Evolutionary conservation across 2,329 filamentous ascomycete species (phyloP), one percentile per base, ranked within the genome.

Genomic region (Westerdykella sp.): DNA sequence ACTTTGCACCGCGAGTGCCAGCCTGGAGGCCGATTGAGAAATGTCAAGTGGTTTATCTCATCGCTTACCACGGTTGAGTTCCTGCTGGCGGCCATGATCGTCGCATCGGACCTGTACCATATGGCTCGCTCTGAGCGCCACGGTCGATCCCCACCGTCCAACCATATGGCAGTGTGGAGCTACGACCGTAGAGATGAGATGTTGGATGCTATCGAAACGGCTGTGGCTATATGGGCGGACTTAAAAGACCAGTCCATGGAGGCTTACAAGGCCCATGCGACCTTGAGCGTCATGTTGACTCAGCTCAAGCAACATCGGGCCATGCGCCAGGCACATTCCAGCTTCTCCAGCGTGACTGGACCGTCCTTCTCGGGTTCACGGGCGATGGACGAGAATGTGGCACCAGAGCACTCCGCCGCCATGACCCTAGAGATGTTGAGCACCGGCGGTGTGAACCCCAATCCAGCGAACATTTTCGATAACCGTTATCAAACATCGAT

Each of bases 21-120:
- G 53, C 77, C 81, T 1, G 79, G 78, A 36, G 87, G 87, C 16
- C 78, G 85, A 21, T 67, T 96, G 42, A 77, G 82, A 23, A 80
- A 80, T 21, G 80, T 89, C 59, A 82, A 83, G 55, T 91, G 85
- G 79, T 87, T 85, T 57, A 81, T 94, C 44, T 83, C 81, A 28
- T 85, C 85, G 0, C 79, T 89, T 16, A 87, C 84, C 1, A 87
- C 85, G 9, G 85, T 86, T 58, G 90, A 96, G 59, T 95, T 94
- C 62, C 73, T 94, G 6, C 75, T 95, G 11, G 87, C 87, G 2
- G 87, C 86, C 4, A 94, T 93, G 77, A 78, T 95, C 36, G 76
- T 96, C 4, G 82, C 83, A 41, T 75, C 94, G 22, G 90, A 96
- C 57, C 75, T 95, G 1, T 86, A 93, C 58, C 84, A 85, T 55